Base-by-base conservation (phyloP, 2,329 filamentous ascomycete genomes). In the Cladobotryum protrusum region DNA sequence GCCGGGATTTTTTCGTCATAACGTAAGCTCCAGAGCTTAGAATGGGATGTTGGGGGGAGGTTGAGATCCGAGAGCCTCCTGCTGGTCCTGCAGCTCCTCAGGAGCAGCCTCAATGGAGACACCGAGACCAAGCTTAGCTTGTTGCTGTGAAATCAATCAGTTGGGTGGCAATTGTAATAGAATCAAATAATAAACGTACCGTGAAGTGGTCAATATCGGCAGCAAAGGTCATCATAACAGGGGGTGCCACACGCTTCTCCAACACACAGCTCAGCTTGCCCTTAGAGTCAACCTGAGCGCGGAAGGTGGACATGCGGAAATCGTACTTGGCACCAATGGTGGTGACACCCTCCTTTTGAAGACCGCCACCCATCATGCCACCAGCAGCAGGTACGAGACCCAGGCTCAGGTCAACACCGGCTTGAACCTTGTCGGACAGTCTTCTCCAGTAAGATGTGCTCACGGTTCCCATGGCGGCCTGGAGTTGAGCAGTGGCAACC, bases 311-410 rank as follows among this genome's bases (percentile, higher is more conserved):
- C 74, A 90, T 88, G 65, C 89, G 83, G 82, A 99, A 99, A 69
- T 96, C 92, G 73, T 99, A 99, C 74, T 99, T 99, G 67, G 90
- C 89, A 63, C 92, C 93, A 62, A 97, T 80, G 48, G 91, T 89
- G 48, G 95, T 91, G 54, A 89, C 80, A 49, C 93, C 93, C 70
- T 99, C 91, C 71, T 90, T 92, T 68, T 85, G 81, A 48, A 85
- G 68, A 43, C 83, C 83, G 53, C 78, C 82, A 62, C 89, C 89
- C 83, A 93, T 90, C 71, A 88, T 73, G 56, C 82, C 80, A 47
- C 80, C 81, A 47, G 75, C 72, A 49, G 81, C 77, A 24, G 81
- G 76, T 32, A 83, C 83, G 59, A 96, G 86, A 57, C 91, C 86
- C 52, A 99, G 79, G 69, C 90, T 95, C 78, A 95, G 83, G 62